A percentile compares a stretch with the other conserved stretches of the same genome.
Evolutionary conservation across 2,329 filamentous ascomycete genomes (phyloP).

Genomic region (Penicillium brevicompactum): DNA sequence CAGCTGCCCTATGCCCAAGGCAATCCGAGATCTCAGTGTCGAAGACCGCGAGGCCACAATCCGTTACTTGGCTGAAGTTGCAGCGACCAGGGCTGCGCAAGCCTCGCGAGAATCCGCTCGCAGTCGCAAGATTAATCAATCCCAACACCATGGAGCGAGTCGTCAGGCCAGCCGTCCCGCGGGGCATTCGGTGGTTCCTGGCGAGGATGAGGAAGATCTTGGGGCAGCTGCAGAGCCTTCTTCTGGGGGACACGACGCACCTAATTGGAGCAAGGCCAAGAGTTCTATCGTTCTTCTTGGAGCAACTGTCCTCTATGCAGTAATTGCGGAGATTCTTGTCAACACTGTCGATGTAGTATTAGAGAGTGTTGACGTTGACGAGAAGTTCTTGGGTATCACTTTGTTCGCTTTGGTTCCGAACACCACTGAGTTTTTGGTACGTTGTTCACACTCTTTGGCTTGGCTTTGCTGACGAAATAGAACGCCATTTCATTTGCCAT

Average conservation of each 20-base stretch:
- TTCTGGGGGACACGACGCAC: conserved; percentile 87
- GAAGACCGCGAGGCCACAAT: conserved; percentile 80
- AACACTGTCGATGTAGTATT: conserved; percentile 97
- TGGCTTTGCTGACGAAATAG: conserved; percentile 44
- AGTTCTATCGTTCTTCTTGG: conserved; percentile 85
- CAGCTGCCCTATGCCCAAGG: conserved; percentile 25
- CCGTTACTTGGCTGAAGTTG: conserved; percentile 89
- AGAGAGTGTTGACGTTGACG: conserved; percentile 85
- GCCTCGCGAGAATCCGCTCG: conserved; percentile 75
- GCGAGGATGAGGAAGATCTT: conserved; percentile 52
- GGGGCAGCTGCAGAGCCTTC: conserved; percentile 43
- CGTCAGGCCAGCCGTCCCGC: conserved; percentile 40
- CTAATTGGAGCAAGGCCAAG: conserved; percentile 94
- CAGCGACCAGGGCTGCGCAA: conserved; percentile 84
- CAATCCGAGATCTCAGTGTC: conserved; percentile 69
- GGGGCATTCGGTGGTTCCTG: conserved; percentile 38
- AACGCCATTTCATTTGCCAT: conserved; percentile 99
- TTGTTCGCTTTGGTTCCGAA: conserved; percentile 96
- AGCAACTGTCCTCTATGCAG: conserved; percentile 89
- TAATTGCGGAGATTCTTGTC: conserved; percentile 95
- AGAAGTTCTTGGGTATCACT: conserved; percentile 96
- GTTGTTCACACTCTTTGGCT: conserved; percentile 30
- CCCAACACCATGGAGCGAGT: conserved; percentile 25
- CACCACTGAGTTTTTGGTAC: conserved; percentile 93
- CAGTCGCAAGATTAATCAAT: conserved; percentile 50